phyloP scores from a whole-genome alignment of 2,329 filamentous ascomycete species.

The Penicillium sp. region DNA sequence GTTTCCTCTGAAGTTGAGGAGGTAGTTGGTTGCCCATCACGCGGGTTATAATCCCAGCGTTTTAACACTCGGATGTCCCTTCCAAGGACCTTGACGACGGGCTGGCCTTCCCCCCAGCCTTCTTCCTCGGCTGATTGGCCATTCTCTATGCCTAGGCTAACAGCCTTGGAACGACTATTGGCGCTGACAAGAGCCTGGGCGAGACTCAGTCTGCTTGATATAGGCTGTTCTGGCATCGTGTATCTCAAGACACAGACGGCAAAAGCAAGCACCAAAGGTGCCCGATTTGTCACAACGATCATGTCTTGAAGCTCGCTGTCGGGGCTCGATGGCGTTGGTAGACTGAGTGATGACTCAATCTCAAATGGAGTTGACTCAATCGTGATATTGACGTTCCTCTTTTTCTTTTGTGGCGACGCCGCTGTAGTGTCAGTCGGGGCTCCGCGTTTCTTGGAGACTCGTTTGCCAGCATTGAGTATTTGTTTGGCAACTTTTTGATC shows the following conservation, averaged over 20 bases:
- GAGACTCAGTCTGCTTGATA: constrained; percentile 81
- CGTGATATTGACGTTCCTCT: constrained; percentile 24
- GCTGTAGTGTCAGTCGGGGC: constrained; percentile 43
- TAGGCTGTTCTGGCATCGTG: constrained; percentile 84
- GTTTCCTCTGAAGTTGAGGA: neutral
- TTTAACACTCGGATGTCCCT: constrained; percentile 77
- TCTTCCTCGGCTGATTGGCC: constrained; percentile 70
- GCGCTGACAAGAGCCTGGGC: constrained; percentile 83
- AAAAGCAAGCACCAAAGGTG: constrained; percentile 82
- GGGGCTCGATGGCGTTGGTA: constrained; percentile 45
- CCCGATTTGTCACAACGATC: constrained; percentile 75
- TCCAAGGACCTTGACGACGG: constrained; percentile 73
- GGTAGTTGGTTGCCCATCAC: constrained; percentile 46
- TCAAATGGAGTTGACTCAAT: constrained; percentile 36
- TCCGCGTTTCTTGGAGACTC: constrained; percentile 61
- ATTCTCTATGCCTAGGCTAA: constrained; percentile 73
- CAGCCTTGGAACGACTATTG: constrained; percentile 78
- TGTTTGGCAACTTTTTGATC: constrained; percentile 64
- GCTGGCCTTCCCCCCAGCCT: constrained; percentile 77
- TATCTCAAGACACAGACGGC: constrained; percentile 74
- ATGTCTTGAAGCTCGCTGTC: constrained; percentile 66
- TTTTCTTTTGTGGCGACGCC: constrained; percentile 48
- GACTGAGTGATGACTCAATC: constrained; percentile 42
- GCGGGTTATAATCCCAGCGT: constrained; percentile 74
- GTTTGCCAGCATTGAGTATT: constrained; percentile 63